These are phyloP conservation scores for Barbarea vulgaris DNA, from an alignment of 345 rosid genomes.

Conservation along the genomic window DNA sequence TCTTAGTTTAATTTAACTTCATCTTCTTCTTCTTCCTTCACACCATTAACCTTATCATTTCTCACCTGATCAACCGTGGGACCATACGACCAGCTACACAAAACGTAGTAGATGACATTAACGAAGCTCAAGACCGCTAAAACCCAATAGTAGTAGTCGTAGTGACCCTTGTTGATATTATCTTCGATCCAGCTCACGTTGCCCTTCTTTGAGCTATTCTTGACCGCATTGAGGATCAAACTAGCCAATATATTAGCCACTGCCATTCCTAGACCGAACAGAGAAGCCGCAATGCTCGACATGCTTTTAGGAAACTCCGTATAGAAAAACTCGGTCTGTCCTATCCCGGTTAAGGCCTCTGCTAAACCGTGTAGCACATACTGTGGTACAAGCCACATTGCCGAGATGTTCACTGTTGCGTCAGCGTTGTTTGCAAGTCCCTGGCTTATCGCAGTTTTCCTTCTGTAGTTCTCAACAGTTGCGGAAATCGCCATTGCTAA, in stretches of 20 bases:
- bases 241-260: slow-evolving; percentile 67
- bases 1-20: slow-evolving; percentile 35
- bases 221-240: slow-evolving; percentile 49
- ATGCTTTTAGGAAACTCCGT: slow-evolving; percentile 77
- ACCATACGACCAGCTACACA: slow-evolving; percentile 81
- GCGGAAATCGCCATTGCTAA: slow-evolving; percentile 68
- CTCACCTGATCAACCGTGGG: slow-evolving; percentile 49
- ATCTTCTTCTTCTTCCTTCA: slow-evolving; percentile 41
- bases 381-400: slow-evolving; percentile 78
- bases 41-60: slow-evolving; percentile 47
- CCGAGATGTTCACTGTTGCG: slow-evolving; percentile 61
- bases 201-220: slow-evolving; percentile 48
- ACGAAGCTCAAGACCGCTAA: slow-evolving; percentile 61
- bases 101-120: slow-evolving; percentile 63
- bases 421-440: slow-evolving; percentile 48
- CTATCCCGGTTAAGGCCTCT: slow-evolving; percentile 75
- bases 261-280: slow-evolving; percentile 70
- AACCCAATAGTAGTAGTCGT: slow-evolving; percentile 77
- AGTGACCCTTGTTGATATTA: slow-evolving; percentile 70
- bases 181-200: slow-evolving; percentile 69
- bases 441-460: slow-evolving; percentile 58
- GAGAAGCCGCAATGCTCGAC: slow-evolving; percentile 69
- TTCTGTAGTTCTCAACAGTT: slow-evolving; percentile 57
- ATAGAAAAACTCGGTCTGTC: slow-evolving; percentile 79
- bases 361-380: slow-evolving; percentile 63